phyloP scores from a whole-genome alignment of 306 rosid species.

The Trifolium pratense region DNA sequence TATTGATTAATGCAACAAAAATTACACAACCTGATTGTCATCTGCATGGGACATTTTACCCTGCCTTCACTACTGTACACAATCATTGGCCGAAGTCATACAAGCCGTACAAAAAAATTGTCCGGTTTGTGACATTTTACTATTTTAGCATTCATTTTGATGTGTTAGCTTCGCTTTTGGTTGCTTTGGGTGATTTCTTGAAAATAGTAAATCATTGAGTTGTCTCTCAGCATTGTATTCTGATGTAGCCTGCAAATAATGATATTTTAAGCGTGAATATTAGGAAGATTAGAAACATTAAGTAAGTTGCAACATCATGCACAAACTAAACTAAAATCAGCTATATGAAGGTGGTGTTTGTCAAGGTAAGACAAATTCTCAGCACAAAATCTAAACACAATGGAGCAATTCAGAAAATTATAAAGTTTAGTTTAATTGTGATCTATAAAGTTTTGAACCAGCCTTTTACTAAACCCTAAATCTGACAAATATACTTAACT shows the following conservation, averaged over 20 bases:
- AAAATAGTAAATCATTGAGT: conserved; percentile 78
- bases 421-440: background rate
- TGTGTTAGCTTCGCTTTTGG: conserved; percentile 67
- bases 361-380: background rate
- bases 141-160: conserved; percentile 60
- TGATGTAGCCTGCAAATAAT: conserved; percentile 75
- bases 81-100: conserved; percentile 37
- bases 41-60: conserved; percentile 41
- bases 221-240: conserved; percentile 90
- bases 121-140: background rate
- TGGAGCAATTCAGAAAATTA: background rate
- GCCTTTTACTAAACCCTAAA: too few relatives aligned
- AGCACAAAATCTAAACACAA: conserved; percentile 23
- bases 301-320: conserved; percentile 19
- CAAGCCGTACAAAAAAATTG: conserved; percentile 33
- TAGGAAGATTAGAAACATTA: conserved; percentile 7
- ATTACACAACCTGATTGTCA: conserved; percentile 49
- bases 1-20: conserved; percentile 44
- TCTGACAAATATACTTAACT: too few relatives aligned
- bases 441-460: too few relatives aligned
- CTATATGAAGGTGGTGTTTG: conserved; percentile 3
- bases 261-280: conserved; percentile 24
- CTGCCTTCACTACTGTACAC: conserved; percentile 40
- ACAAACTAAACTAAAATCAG: conserved; percentile 12
- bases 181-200: conserved; percentile 66